A percentile compares a stretch with the other conserved stretches of the same genome.
phyloP scores from a whole-genome alignment of 2,329 filamentous ascomycete genomes.

The Graphium sp. region DNA sequence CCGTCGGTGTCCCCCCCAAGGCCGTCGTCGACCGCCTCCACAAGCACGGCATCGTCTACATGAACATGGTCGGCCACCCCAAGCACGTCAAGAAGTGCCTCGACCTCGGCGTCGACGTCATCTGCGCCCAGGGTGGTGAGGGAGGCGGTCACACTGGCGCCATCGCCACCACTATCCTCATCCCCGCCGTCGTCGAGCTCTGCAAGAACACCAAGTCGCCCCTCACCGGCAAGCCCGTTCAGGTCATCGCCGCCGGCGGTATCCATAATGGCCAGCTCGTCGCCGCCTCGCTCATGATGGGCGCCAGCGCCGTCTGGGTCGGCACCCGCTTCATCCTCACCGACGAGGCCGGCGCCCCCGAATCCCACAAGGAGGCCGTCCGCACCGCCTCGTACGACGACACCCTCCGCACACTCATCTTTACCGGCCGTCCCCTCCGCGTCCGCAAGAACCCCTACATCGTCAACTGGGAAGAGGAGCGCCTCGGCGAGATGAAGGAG shows the following conservation, averaged over 20 bases:
- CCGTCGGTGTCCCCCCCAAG: constrained; percentile 85
- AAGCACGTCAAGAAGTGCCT: constrained; percentile 98
- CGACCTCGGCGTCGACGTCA: constrained; percentile 81
- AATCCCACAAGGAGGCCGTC: constrained; percentile 90
- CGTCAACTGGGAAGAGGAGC: constrained; percentile 88
- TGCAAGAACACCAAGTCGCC: constrained; percentile 70
- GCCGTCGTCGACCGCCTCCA: constrained; percentile 81
- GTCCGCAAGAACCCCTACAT: constrained; percentile 93
- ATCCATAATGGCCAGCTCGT: constrained; percentile 85
- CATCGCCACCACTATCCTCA: constrained; percentile 80
- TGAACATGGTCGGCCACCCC: constrained; percentile 99
- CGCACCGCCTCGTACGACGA: constrained; percentile 85
- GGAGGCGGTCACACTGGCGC: constrained; percentile 94
- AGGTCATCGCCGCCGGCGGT: constrained; percentile 85
- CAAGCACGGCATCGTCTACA: constrained; percentile 75
- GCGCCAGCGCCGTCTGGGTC: constrained; percentile 86
- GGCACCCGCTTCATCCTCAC: constrained; percentile 90
- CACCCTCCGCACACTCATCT: constrained; percentile 94
- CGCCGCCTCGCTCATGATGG: constrained; percentile 82
- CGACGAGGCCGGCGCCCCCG: constrained; percentile 86
- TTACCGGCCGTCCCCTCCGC: constrained; percentile 87
- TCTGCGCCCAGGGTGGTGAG: constrained; percentile 96
- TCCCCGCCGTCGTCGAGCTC: constrained; percentile 77
- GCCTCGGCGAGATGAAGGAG: constrained; percentile 77
- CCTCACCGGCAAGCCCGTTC: constrained; percentile 72